phyloP scores from a whole-genome alignment of 495 filamentous ascomycete species.

The Talaromyces nanjingensis region DNA sequence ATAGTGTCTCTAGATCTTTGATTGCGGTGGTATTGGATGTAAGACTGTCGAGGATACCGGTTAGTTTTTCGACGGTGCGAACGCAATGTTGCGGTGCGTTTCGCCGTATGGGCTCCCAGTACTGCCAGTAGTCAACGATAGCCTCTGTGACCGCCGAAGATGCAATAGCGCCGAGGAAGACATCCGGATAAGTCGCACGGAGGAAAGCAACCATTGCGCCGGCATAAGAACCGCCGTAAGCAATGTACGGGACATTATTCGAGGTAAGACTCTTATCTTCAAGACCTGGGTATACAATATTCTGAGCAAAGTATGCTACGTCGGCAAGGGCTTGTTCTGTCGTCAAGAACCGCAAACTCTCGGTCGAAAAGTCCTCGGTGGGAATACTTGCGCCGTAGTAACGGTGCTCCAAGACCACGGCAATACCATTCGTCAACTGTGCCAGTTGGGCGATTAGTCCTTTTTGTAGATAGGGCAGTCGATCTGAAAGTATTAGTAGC shows the following conservation, averaged over 20 bases:
- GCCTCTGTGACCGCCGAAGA: constrained; percentile 66
- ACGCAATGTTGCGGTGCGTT: constrained; percentile 52
- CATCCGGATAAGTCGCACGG: constrained; percentile 59
- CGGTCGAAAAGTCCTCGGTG: constrained; percentile 47
- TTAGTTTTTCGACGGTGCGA: constrained; percentile 46
- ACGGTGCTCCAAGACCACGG: constrained; percentile 68
- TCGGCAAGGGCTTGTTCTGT: constrained; percentile 72
- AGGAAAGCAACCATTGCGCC: constrained; percentile 67
- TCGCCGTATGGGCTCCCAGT: constrained; percentile 57
- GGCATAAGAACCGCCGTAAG: constrained; percentile 70
- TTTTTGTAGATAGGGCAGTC: constrained; percentile 61
- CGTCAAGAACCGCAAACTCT: constrained; percentile 64
- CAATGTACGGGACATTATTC: constrained; percentile 53
- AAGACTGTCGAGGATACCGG: constrained; percentile 54
- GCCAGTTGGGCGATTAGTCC: constrained; percentile 59
- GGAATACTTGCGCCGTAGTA: constrained; percentile 65
- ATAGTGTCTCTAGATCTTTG: constrained; percentile 45
- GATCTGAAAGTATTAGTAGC: constrained; percentile 16
- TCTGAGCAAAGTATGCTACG: constrained; percentile 61
- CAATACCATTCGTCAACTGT: constrained; percentile 58
- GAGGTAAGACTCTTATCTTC: constrained; percentile 55
- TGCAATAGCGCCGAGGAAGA: constrained; percentile 63
- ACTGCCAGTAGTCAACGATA: constrained; percentile 66
- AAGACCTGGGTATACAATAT: constrained; percentile 59
- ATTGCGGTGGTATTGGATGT: constrained; percentile 23